Base-by-base conservation (phyloP, 805 yeast genomes). In the Starmerella cellae region DNA sequence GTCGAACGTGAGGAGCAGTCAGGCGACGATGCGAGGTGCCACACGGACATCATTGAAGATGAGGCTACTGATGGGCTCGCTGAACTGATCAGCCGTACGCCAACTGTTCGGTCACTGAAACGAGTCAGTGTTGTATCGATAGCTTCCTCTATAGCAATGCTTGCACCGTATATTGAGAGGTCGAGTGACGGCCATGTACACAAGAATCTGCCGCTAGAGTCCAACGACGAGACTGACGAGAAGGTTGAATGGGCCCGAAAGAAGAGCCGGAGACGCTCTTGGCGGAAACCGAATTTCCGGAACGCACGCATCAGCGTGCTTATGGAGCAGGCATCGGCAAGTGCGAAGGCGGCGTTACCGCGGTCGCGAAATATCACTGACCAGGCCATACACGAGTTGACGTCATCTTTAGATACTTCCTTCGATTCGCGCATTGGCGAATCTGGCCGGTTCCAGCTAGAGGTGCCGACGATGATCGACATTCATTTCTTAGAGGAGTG, bases 111-210 rank as follows among this genome's bases (percentile, higher is more conserved):
- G 11, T 39, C 27, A 21, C 13, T 24, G 8, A 47, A 47, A 19
- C 50, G 55, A 9, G 13, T 49, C 33, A 51, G 55, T 33, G 19
- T 45, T 4, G 8, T 45, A 22, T 45, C 50, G 5, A 33, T 49
- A 23, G 55, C 53, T 5, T 51, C 55, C 2, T 49, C 55, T 1
- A 38, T 51, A 11, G 45, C 46, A 3, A 47, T 45, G 1, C 19
- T 51, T 17, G 50, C 48, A 0, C 55, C 55, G 11, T 39, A 38
- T 8, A 43, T 50, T 13, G 13, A 21, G 19, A 22, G 41, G 1
- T 8, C 34, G 9, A 21, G 34, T 5, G 21, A 31, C 6, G 34
- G 18, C 21, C 5, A 31, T 13, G 13, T 24, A 8, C 13, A 9
- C 11, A 2, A 5, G 32, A 24, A 24, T 13, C 11, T 24, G 13